Conservation (phyloP, 2,329 filamentous ascomycete species). For the Juglanconis oblonga region DNA sequence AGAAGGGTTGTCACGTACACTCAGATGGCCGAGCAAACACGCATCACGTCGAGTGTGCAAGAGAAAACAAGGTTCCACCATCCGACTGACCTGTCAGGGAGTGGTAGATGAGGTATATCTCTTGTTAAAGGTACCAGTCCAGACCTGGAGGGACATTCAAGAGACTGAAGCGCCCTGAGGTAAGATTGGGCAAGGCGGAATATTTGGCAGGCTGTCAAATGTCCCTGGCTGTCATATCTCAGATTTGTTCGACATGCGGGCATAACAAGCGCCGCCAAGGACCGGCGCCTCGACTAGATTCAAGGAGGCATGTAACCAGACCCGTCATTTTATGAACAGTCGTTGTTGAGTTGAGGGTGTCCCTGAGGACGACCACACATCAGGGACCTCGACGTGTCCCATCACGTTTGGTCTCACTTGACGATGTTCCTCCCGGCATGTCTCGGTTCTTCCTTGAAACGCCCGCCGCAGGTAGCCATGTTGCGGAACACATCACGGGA, state of each 20-base stretch:
- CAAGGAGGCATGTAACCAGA: background rate
- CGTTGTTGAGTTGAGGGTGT: background rate
- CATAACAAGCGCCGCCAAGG: background rate
- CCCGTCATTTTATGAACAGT: background rate
- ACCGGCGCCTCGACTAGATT: background rate
- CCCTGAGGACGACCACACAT: background rate
- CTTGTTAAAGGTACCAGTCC: too few relatives aligned
- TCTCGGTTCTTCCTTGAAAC: conserved; percentile 8
- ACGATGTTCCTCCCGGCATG: conserved; percentile 7
- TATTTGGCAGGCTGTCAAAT: background rate
- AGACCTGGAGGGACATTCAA: background rate
- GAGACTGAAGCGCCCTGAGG: background rate
- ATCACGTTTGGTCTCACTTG: conserved; percentile 17
- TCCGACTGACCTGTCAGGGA: too few relatives aligned
- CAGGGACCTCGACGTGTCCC: conserved; percentile 12
- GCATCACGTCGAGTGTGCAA: too few relatives aligned
- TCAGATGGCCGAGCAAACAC: too few relatives aligned
- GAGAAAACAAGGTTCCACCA: too few relatives aligned
- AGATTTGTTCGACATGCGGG: background rate
- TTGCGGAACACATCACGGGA: background rate
- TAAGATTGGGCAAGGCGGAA: background rate
- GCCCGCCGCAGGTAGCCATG: conserved; percentile 6
- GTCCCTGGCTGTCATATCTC: background rate
- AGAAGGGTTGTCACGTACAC: too few relatives aligned
- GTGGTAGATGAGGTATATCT: too few relatives aligned